Evolutionary conservation across 768 basidiomycete species (phyloP), one percentile per base, ranked within the genome.

Genomic region (Neoboletus subvelutipes): DNA sequence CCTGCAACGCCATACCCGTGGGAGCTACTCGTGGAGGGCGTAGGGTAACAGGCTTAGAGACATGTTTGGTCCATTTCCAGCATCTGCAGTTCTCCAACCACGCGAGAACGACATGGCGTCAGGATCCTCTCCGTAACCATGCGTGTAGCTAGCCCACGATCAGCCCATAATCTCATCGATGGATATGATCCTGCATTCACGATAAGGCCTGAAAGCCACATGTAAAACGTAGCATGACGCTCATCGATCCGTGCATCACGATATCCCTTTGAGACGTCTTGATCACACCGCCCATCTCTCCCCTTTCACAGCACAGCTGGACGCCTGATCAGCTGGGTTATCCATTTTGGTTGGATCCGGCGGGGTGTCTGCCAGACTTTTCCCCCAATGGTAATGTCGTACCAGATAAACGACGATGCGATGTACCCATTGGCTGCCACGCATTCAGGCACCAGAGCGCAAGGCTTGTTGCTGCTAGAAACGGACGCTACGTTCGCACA

Each of bases 181-280:
- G 52, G 56, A 56, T n/a, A n/a, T n/a, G n/a, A n/a, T 41, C 42
- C 45, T 39, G 12, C 22, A 9, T 54, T 29, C 47, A 11, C 33
- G 58, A 60, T 60, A 59, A 33, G 58, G 18, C 5, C 5, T 10
- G 51, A 15, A n/a, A 1, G n/a, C 26, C 36, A 52, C 52, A 56
- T 45, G 37, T 41, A 4, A n/a, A 10, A 54, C 49, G 48, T 57
- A 51, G 37, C 50, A 20, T 29, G n/a, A 55, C 54, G 9, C 28
- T 26, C 45, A 67, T 64, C 63, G 59, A 64, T 52, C 58, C 62
- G 54, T 49, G n/a, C n/a, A n/a, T n/a, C n/a, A n/a, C n/a, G n/a
- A 45, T 15, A 33, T 41, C 47, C 43, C 54, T 45, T 50, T 58
- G 20, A 41, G 40, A n/a, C 51, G 34, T 50, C 55, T 56, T 52